Evolutionary conservation across 2,329 filamentous ascomycete species (phyloP), one percentile per base, ranked within the genome.

Genomic region (Gyromitra esculenta): DNA sequence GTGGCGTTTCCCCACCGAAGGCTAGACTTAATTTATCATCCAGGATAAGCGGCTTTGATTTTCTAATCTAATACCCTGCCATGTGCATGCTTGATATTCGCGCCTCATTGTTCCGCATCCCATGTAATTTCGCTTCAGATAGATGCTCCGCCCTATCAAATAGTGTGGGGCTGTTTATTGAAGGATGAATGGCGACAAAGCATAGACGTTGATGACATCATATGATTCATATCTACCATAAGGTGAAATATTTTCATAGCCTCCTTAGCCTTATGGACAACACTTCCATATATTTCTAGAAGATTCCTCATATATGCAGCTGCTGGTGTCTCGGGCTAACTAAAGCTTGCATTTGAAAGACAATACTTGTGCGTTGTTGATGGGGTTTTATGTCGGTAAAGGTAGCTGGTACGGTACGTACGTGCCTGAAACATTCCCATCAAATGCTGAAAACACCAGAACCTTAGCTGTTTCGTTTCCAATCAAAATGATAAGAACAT

Each of bases 51-150:
- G 57, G 68, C 59, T 63, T 57, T 25, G 37, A 57, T 35, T 52
- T 43, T 15, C 67, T 13, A 67, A 56, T 39, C 37, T 57, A 37
- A 43, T 39, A 56, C 64, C 56, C 56, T 63, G 43, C 57, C 59
- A 64, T 37, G 56, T 39, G 57, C 57, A 63, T 64, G 45, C 39
- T 37, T 59, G 59, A 54, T 37, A 64, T n/a, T 54, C 68, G 57
- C 59, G 48, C 50, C 57, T 56, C 56, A 50, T 41, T 71, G 48
- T 68, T 39, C 67, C 59, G 48, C 21, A 71, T 56, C 63, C 45
- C 48, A 43, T 31, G 63, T 56, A 66, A 64, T 64, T 52, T 64
- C 68, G 68, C 68, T 71, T 64, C 45, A 18, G 37, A 35, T 41
- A 56, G 60, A 56, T 39, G 9, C 54, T 71, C 43, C 7, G 59